A percentile compares a stretch with the other conserved stretches of the same genome.
Conservation (phyloP, 2,329 filamentous ascomycete genomes). For the Aspergillus brunneoviolaceus region DNA sequence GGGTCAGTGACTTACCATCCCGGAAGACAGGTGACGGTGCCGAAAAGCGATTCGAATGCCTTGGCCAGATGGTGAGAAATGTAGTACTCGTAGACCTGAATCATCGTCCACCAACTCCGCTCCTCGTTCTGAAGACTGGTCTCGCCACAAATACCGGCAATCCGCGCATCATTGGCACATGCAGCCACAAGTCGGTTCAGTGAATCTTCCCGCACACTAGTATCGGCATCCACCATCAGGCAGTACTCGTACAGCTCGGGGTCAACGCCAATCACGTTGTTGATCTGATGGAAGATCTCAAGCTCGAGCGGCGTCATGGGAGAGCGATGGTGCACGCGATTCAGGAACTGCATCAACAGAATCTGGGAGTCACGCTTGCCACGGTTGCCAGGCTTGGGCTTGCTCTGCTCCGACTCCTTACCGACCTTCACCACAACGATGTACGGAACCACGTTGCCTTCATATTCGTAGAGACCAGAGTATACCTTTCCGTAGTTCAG, state of each 20-base stretch:
- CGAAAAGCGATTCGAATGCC: slow-evolving; percentile 96
- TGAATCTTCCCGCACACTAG: slow-evolving; percentile 86
- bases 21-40: slow-evolving; percentile 96
- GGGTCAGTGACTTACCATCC: slow-evolving; percentile 75
- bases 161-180: slow-evolving; percentile 91
- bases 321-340: slow-evolving; percentile 89
- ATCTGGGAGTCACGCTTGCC: slow-evolving; percentile 99
- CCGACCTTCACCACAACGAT: slow-evolving; percentile 95
- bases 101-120: slow-evolving; percentile 98
- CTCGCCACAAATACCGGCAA: slow-evolving; percentile 96
- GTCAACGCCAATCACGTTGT: slow-evolving; percentile 98
- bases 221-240: slow-evolving; percentile 97
- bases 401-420: slow-evolving; percentile 89
- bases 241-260: slow-evolving; percentile 97
- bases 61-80: slow-evolving; percentile 97
- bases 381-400: slow-evolving; percentile 92
- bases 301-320: slow-evolving; percentile 95
- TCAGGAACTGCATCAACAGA: slow-evolving; percentile 93
- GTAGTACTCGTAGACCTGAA: slow-evolving; percentile 99
- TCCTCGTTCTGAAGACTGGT: slow-evolving; percentile 96
- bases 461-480: slow-evolving; percentile 93
- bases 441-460: slow-evolving; percentile 97
- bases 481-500: slow-evolving; percentile 99
- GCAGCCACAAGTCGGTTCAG: slow-evolving; percentile 88
- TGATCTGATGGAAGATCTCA: slow-evolving; percentile 98